These are phyloP conservation scores for Suillus lakei DNA, from an alignment of 768 basidiomycete species.

Conservation along the genomic window DNA sequence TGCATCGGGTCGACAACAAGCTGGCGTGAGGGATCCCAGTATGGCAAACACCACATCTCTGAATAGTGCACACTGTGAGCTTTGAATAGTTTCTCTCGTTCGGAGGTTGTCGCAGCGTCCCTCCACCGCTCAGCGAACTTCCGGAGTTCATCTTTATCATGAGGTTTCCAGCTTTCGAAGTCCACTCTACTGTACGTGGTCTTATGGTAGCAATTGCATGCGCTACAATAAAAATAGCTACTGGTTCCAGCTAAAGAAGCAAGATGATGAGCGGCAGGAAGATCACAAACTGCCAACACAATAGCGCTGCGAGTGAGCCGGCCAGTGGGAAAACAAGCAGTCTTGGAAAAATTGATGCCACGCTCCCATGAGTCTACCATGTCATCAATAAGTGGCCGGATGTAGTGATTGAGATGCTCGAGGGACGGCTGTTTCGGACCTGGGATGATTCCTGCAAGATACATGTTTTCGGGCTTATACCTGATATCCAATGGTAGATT, in stretches of 20 bases:
- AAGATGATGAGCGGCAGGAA: slow-evolving; percentile 27
- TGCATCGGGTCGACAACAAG: slow-evolving; percentile 27
- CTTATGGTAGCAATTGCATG: slow-evolving; percentile 26
- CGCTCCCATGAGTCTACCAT: slow-evolving; percentile 18
- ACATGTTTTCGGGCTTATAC: too few relatives aligned
- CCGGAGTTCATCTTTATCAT: slow-evolving; percentile 14
- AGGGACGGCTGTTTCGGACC: too few relatives aligned
- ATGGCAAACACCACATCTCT: slow-evolving; percentile 21
- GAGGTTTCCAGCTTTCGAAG: slow-evolving; percentile 16
- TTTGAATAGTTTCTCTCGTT: slow-evolving; percentile 11
- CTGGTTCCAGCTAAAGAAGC: slow-evolving; percentile 28
- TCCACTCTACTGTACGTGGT: slow-evolving; percentile 5
- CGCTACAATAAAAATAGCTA: slow-evolving; percentile 33
- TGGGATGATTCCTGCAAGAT: too few relatives aligned
- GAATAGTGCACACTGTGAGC: slow-evolving; percentile 20
- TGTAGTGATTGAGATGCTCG: slow-evolving; percentile 16
- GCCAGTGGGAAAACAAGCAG: slow-evolving; percentile 15
- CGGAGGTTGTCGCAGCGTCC: slow-evolving; percentile 7
- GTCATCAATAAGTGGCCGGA: slow-evolving; percentile 14
- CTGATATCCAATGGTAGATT: too few relatives aligned
- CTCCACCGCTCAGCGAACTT: slow-evolving; percentile 16
- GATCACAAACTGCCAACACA: slow-evolving; percentile 34
- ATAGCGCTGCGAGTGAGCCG: slow-evolving; percentile 10
- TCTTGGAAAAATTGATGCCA: slow-evolving; percentile 20
- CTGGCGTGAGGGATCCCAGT: slow-evolving; percentile 22